phyloP scores from a whole-genome alignment of 1,284 basidiomycete species.

The Ceratobasidium sp. region DNA sequence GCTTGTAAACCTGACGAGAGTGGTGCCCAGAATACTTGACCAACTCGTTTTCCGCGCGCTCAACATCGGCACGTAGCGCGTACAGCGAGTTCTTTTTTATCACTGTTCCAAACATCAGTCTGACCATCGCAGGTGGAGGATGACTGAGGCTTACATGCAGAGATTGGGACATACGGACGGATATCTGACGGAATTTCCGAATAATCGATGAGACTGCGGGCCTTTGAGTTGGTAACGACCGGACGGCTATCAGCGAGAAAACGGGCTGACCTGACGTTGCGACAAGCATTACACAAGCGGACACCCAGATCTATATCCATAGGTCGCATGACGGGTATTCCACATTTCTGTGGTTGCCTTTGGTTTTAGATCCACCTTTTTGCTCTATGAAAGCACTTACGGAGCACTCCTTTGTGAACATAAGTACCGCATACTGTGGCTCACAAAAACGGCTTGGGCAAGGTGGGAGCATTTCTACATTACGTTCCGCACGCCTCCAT shows the following conservation, averaged over 20 bases:
- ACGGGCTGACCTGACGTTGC: constrained; percentile 17
- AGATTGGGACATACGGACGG: constrained; percentile 27
- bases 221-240: background rate
- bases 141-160: constrained; percentile 4
- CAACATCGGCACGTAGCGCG: constrained; percentile 28
- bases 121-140: background rate
- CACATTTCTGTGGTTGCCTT: constrained; percentile 4
- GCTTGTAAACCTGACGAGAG: constrained; percentile 9
- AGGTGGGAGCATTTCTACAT: constrained; percentile 38
- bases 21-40: background rate
- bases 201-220: constrained; percentile 15
- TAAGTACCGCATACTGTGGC: constrained; percentile 37
- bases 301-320: constrained; percentile 41
- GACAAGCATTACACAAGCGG: constrained; percentile 43
- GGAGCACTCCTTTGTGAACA: constrained; percentile 42
- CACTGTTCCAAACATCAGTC: constrained; percentile 15
- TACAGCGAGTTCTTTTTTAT: constrained; percentile 36
- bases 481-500: constrained; percentile 35
- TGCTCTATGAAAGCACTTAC: background rate
- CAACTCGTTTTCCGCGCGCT: background rate
- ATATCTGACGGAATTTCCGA: constrained; percentile 22
- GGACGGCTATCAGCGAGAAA: background rate
- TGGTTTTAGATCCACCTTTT: background rate
- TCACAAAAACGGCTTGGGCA: constrained; percentile 28
- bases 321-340: constrained; percentile 18